Conservation (phyloP, 1,284 basidiomycete genomes). For the Rhodotorula sp. region DNA sequence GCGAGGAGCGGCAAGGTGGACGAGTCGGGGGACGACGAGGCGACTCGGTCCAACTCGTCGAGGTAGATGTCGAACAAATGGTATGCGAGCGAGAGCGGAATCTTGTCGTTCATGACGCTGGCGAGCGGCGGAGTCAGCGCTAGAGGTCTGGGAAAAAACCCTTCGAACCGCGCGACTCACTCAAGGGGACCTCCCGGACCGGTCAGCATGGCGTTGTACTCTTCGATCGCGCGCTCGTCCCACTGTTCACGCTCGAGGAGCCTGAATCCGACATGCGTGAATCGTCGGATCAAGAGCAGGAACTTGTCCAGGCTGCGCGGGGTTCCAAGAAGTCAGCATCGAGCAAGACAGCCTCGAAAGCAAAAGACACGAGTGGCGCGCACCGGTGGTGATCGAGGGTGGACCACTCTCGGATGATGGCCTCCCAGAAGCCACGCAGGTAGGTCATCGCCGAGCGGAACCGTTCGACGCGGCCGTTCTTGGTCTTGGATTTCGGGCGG, state of each 20-base stretch:
- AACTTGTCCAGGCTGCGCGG: conserved; percentile 84
- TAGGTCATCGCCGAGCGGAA: conserved; percentile 65
- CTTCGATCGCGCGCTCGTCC: conserved; percentile 58
- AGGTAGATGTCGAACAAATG: conserved; percentile 89
- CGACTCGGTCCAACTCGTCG: conserved; percentile 79
- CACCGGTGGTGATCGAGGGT: conserved; percentile 86
- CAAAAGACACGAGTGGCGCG: conserved; percentile 17
- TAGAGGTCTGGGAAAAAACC: not conserved
- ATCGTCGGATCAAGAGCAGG: conserved; percentile 87
- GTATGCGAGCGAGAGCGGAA: conserved; percentile 75
- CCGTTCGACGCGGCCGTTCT: conserved; percentile 33
- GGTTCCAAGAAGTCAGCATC: not conserved
- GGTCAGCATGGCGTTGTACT: conserved; percentile 67
- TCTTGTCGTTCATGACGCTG: conserved; percentile 68
- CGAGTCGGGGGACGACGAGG: conserved; percentile 44
- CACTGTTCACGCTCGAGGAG: conserved; percentile 71
- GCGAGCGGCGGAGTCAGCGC: not conserved
- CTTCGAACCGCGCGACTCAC: conserved; percentile 56
- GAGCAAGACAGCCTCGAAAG: not conserved
- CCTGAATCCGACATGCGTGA: conserved; percentile 78
- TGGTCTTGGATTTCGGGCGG: conserved; percentile 41
- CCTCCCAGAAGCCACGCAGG: conserved; percentile 84
- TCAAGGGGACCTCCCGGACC: conserved; percentile 69
- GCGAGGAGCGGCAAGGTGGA: conserved; percentile 56
- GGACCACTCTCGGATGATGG: conserved; percentile 84